A percentile compares a stretch with the other conserved stretches of the same genome.
These are phyloP conservation scores for Lumnitzera littorea DNA, from an alignment of 345 rosid species.

Conservation along the genomic window DNA sequence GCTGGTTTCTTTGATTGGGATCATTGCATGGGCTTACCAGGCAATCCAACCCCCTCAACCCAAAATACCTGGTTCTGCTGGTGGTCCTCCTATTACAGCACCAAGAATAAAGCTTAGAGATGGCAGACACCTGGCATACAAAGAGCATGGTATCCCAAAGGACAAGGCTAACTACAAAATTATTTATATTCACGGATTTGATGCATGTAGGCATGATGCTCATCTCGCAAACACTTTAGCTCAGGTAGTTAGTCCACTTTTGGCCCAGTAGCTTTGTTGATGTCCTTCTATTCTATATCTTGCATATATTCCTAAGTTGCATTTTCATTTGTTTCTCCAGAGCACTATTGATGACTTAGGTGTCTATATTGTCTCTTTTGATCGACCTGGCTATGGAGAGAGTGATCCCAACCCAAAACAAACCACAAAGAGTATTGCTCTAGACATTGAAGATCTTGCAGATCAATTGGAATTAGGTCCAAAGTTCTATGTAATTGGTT, in stretches of 20 bases:
- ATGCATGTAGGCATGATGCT: constrained; percentile 10
- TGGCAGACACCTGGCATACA: constrained; percentile 19
- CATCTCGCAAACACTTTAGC: neutral
- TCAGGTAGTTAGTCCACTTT: constrained; percentile 6
- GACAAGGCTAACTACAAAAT: constrained; percentile 11
- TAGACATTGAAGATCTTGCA: constrained; percentile 20
- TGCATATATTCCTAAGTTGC: neutral
- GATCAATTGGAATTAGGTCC: constrained; percentile 16
- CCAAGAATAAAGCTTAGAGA: constrained; percentile 18
- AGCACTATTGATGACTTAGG: constrained; percentile 10
- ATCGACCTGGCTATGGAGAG: constrained; percentile 23
- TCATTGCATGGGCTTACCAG: constrained; percentile 18
- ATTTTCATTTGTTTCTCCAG: constrained; percentile 6
- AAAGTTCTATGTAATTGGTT: constrained; percentile 12
- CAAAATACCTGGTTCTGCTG: constrained; percentile 12
- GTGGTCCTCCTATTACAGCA: constrained; percentile 16
- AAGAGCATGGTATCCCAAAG: constrained; percentile 16
- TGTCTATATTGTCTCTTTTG: constrained; percentile 15
- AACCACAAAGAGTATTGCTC: constrained; percentile 10
- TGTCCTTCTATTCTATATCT: neutral
- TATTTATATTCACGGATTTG: constrained; percentile 10
- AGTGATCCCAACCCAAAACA: constrained; percentile 19
- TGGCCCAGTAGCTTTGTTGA: neutral
- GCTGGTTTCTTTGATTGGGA: constrained; percentile 8
- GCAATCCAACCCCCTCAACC: constrained; percentile 18